Evolutionary conservation across 345 rosid species (phyloP).

Genomic region (Salix koriyanagi): DNA sequence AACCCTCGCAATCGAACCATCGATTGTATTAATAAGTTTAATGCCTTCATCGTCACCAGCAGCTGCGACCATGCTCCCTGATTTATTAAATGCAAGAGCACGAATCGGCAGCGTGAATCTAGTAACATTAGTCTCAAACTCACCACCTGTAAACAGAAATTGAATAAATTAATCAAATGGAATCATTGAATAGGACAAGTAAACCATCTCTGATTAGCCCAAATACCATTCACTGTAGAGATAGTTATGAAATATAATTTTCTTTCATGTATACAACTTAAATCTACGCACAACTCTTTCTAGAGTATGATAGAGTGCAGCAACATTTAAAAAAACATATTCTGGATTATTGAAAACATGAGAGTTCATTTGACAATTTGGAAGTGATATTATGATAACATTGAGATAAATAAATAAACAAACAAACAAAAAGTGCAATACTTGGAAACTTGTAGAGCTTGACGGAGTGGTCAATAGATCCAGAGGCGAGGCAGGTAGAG

Average conservation of each 20-base stretch:
- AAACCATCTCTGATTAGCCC: no score
- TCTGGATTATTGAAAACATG: no score
- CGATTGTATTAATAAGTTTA: constrained; percentile 83
- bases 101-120: constrained; percentile 92
- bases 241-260: no score
- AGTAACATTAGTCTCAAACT: constrained; percentile 83
- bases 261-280: no score
- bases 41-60: constrained; percentile 98
- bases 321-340: no score
- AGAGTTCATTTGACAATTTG: no score
- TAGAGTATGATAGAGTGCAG: no score
- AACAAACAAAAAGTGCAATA: not conserved
- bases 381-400: no score
- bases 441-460: constrained; percentile 98
- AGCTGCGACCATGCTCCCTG: constrained; percentile 88
- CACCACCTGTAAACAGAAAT: constrained; percentile 56
- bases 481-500: constrained; percentile 91
- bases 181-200: not conserved
- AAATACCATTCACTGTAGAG: no score
- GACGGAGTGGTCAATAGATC: constrained; percentile 88
- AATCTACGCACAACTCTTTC: no score
- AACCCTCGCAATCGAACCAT: constrained; percentile 88
- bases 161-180: not conserved
- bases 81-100: constrained; percentile 70
- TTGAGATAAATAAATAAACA: not conserved